A percentile compares a stretch with the other conserved stretches of the same genome.
Evolutionary conservation across 768 basidiomycete genomes (phyloP).

Genomic region (Suillus discolor): DNA sequence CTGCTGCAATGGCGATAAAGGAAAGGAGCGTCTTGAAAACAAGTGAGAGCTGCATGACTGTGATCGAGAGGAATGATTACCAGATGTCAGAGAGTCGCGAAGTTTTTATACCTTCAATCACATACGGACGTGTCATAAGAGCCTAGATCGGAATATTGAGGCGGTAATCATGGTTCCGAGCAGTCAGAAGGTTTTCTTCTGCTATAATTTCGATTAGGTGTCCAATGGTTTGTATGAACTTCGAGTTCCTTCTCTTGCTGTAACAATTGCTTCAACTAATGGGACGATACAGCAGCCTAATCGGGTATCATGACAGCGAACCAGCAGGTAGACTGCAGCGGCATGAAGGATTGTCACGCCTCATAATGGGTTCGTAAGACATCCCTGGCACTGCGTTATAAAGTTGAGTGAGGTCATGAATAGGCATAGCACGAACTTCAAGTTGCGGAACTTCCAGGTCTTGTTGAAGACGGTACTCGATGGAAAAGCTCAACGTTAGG

Average conservation of each 20-base stretch:
- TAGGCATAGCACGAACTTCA: not conserved
- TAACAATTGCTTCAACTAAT: not conserved
- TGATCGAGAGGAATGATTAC: not conserved
- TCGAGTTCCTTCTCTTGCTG: not conserved
- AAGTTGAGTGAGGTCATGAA: not conserved
- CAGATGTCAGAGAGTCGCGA: not conserved
- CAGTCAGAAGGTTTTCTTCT: not conserved
- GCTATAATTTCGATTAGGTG: not conserved
- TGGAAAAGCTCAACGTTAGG: not conserved
- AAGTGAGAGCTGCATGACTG: not conserved
- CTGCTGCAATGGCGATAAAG: not conserved
- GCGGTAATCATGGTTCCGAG: not conserved
- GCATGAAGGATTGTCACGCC: not conserved
- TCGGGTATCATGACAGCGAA: not conserved
- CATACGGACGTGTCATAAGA: not conserved
- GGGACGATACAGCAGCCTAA: not conserved
- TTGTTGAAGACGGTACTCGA: not conserved
- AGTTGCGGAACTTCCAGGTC: not conserved
- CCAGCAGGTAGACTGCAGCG: not conserved
- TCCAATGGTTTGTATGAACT: not conserved
- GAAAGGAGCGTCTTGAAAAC: not conserved
- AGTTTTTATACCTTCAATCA: not conserved
- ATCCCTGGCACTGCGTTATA: not conserved
- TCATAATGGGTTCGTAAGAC: not conserved
- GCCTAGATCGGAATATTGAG: not conserved